Evolutionary conservation across 2,329 filamentous ascomycete species (phyloP).

Genomic region (Juglanconis oblonga): DNA sequence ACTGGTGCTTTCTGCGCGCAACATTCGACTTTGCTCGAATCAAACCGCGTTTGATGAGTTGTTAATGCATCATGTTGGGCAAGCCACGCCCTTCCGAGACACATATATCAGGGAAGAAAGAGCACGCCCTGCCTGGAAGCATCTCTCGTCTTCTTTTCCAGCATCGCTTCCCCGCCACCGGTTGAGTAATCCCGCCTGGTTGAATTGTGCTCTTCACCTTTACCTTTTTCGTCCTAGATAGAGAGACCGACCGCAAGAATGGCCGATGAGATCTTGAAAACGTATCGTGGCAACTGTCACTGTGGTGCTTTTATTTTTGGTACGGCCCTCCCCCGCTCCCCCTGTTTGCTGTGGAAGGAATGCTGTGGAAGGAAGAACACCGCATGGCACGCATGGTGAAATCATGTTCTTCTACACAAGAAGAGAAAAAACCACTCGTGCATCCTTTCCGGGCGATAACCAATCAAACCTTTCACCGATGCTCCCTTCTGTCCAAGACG

Average conservation of each 20-base stretch:
- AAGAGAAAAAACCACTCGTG: too few species aligned
- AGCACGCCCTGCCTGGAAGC: too few species aligned
- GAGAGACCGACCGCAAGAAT: neutral
- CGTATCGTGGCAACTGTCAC: conserved; percentile 57
- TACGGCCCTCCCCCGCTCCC: conserved; percentile 29
- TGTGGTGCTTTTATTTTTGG: conserved; percentile 54
- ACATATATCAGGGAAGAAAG: neutral
- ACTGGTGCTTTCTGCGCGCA: too few species aligned
- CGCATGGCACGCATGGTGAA: too few species aligned
- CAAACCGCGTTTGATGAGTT: too few species aligned
- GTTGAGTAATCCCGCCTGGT: neutral
- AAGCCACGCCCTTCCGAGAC: too few species aligned
- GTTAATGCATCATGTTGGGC: too few species aligned
- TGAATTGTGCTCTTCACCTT: too few species aligned
- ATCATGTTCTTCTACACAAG: too few species aligned
- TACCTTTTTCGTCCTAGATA: neutral
- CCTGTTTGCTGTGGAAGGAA: neutral
- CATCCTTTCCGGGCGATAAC: too few species aligned
- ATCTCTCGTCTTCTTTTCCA: neutral
- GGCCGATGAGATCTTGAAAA: conserved; percentile 25
- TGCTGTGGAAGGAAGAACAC: neutral
- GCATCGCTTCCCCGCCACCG: neutral
- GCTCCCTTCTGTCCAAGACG: neutral
- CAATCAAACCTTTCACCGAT: too few species aligned
- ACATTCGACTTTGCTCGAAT: too few species aligned